Conservation (phyloP, 257 asterid species). For the Cordia subcordata region DNA sequence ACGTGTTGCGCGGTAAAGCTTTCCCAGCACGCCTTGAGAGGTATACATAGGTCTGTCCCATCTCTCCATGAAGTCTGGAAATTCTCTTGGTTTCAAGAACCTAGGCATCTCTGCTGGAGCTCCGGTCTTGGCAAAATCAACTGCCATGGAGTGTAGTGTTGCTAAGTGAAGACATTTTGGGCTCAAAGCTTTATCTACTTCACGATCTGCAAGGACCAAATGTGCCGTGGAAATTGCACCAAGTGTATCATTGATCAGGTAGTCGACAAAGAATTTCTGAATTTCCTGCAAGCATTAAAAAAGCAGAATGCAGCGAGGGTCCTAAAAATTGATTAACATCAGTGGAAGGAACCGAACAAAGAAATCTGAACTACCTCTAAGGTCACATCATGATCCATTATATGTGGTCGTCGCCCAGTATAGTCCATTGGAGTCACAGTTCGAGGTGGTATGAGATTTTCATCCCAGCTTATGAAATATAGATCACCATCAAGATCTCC, state of each 20-base stretch:
- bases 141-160: constrained; percentile 92
- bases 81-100: constrained; percentile 63
- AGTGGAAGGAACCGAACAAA: not conserved
- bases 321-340: not conserved
- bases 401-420: constrained; percentile 73
- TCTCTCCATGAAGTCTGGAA: constrained; percentile 92
- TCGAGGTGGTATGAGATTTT: constrained; percentile 53
- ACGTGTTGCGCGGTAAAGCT: constrained; percentile 65
- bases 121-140: constrained; percentile 90
- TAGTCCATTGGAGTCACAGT: constrained; percentile 93
- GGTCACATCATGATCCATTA: constrained; percentile 84
- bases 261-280: constrained; percentile 78
- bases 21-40: constrained; percentile 67
- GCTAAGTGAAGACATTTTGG: constrained; percentile 82
- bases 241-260: constrained; percentile 78
- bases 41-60: constrained; percentile 76
- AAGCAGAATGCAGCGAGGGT: not conserved
- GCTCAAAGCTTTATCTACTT: constrained; percentile 71
- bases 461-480: constrained; percentile 90
- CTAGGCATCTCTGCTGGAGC: constrained; percentile 97
- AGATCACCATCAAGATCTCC: constrained; percentile 98
- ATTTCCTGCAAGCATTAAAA: constrained; percentile 62
- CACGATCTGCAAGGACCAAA: constrained; percentile 83
- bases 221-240: constrained; percentile 90
- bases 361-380: constrained; percentile 47